Percentiles rank a stretch among this genome's conserved stretches.
phyloP scores from a whole-genome alignment of 257 asterid genomes.

The Agastache rugosa region DNA sequence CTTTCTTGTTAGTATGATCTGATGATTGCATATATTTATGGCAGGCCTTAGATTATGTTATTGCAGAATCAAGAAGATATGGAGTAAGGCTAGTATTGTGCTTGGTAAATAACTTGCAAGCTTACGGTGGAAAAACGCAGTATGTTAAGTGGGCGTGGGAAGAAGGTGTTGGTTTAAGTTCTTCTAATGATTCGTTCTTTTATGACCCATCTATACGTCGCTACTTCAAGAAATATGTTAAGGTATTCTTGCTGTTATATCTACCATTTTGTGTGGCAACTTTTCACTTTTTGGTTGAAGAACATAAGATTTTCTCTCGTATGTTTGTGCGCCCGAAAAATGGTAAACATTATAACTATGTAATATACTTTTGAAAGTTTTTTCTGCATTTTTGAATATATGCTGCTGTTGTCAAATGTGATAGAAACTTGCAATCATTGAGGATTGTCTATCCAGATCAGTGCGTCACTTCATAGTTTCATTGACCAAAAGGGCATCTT shows the following conservation, averaged over 20 bases:
- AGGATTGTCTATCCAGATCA: neutral
- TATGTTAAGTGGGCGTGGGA: constrained; percentile 99
- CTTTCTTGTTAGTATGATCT: constrained; percentile 27
- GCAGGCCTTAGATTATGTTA: constrained; percentile 94
- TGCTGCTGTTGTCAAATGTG: constrained; percentile 27
- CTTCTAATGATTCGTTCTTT: constrained; percentile 97
- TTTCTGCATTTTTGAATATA: constrained; percentile 39
- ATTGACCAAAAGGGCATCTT: neutral
- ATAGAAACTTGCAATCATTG: constrained; percentile 31
- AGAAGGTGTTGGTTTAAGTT: constrained; percentile 90
- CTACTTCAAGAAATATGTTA: constrained; percentile 82
- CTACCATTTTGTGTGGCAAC: constrained; percentile 1
- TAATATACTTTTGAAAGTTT: constrained; percentile 21
- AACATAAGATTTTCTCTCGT: constrained; percentile 28
- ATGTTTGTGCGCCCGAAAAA: constrained; percentile 16
- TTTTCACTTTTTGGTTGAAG: constrained; percentile 21
- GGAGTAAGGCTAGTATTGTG: constrained; percentile 82
- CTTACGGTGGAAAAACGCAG: constrained; percentile 95
- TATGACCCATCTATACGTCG: constrained; percentile 91
- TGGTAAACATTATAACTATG: constrained; percentile 15
- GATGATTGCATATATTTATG: constrained; percentile 19
- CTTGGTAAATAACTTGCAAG: constrained; percentile 94
- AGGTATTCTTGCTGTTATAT: constrained; percentile 58
- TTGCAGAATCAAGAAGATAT: constrained; percentile 77
- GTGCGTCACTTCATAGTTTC: neutral